Base-by-base conservation (phyloP, 176 grass and related monocot species). In the Musa schizocarpa region DNA sequence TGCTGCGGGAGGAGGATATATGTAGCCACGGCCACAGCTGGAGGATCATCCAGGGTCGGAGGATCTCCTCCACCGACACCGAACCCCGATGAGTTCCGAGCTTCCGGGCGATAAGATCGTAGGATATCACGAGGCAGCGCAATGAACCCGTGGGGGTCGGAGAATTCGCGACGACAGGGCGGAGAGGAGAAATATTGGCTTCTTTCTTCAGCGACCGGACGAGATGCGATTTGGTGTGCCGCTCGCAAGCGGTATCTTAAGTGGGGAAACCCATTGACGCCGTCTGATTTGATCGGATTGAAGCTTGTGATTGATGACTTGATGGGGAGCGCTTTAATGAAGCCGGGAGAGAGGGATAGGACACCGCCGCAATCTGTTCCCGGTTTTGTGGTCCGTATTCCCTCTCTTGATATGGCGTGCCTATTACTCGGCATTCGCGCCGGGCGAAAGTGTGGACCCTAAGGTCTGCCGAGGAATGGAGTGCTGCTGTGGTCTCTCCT, bases 401-500 rank as follows among this genome's bases (percentile, higher is more conserved):
- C 68, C 9, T 34, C 67, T 50, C 68, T n/a, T 49, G 0, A 10
- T 11, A 9, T 50, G 7, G 68, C 2, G 63, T 22, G 6, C 50
- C 68, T 50, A n/a, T 70, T 70, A 50, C 68, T 50, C n/a, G 5
- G 16, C 34, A 20, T 70, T 9, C 20, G 68, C 26, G 24, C 9
- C 0, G 19, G 65, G 12, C 12, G 13, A 67, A 13, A 19, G 24
- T 67, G 7, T 67, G 65, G 13, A 50, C 68, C 34, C 13, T 20
- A 3, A n/a, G 13, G 27, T 17, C n/a, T 50, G 34, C 21, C n/a
- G 59, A 9, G 51, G 75, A 58, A 72, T 65, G 71, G 50, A 61
- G 57, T 86, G 58, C 80, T 67, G 75, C 74, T 55, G 23, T 43
- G 34, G 29, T 13, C 19, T 55, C 66, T 74, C 78, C 49, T 71